A percentile compares a stretch with the other conserved stretches of the same genome.
Conservation (phyloP, 139 green algal species). For the Diplosphaera chodatii region DNA sequence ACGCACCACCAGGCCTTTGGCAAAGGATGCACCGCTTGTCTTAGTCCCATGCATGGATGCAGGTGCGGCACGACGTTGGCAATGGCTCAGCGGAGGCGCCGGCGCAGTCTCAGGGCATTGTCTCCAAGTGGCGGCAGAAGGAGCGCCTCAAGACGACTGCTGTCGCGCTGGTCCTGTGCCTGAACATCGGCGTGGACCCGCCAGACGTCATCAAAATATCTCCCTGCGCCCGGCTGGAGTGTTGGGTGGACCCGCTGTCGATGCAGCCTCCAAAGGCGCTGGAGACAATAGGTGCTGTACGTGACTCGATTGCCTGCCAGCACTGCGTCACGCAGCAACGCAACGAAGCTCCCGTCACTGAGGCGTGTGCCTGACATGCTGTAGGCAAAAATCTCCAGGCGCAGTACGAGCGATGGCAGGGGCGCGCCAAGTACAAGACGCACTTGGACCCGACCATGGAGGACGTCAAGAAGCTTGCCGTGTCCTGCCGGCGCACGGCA, state of each 20-base stretch:
- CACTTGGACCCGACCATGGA: conserved; percentile 96
- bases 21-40: too few relatives aligned
- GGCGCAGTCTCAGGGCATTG: conserved; percentile 12
- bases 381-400: conserved; percentile 94
- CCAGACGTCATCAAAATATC: conserved; percentile 97
- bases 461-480: conserved; percentile 94
- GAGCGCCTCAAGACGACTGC: conserved; percentile 87
- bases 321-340: background rate
- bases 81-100: background rate
- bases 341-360: too few relatives aligned
- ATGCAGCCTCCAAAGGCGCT: conserved; percentile 91
- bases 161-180: conserved; percentile 94
- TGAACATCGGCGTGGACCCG: conserved; percentile 99
- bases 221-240: conserved; percentile 91
- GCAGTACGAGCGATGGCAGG: conserved; percentile 99
- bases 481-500: conserved; percentile 70
- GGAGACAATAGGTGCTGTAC: conserved; percentile 91
- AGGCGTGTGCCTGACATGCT: background rate
- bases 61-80: conserved; percentile 15
- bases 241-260: conserved; percentile 90
- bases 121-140: conserved; percentile 74
- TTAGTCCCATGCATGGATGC: background rate
- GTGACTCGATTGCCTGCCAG: too few relatives aligned
- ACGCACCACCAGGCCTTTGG: too few relatives aligned
- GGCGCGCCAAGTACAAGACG: conserved; percentile 92